phyloP scores from a whole-genome alignment of 1,139 yeast species.

The Blastobotrys petasosporus region DNA sequence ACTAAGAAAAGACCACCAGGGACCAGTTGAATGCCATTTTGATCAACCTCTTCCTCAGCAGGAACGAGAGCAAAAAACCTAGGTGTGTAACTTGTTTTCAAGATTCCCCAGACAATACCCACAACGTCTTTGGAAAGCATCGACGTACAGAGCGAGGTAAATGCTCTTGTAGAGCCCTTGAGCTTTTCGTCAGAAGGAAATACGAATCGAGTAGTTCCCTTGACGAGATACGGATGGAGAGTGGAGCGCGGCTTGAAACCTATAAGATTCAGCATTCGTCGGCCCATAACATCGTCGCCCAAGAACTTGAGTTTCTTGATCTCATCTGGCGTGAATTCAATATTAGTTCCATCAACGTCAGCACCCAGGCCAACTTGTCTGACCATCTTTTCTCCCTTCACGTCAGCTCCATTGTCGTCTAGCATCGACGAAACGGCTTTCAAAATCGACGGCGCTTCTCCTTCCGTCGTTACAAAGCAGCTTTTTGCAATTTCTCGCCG shows the following conservation, averaged over 20 bases:
- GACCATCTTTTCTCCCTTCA: slow-evolving; percentile 34
- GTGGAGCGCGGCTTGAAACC: slow-evolving; percentile 53
- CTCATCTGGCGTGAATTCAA: not conserved
- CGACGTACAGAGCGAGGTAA: slow-evolving; percentile 61
- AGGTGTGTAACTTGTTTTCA: slow-evolving; percentile 52
- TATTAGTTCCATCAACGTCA: slow-evolving; percentile 19
- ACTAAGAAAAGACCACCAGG: slow-evolving; percentile 36
- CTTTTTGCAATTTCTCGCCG: not conserved
- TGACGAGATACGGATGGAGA: slow-evolving; percentile 39
- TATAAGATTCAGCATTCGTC: slow-evolving; percentile 48
- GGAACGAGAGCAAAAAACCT: slow-evolving; percentile 57
- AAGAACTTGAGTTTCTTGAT: slow-evolving; percentile 13
- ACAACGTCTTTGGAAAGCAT: slow-evolving; percentile 43
- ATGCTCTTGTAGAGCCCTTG: slow-evolving; percentile 59
- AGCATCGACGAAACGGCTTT: slow-evolving; percentile 1
- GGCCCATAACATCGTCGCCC: slow-evolving; percentile 19
- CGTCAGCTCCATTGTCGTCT: slow-evolving; percentile 40
- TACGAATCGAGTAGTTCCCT: slow-evolving; percentile 54
- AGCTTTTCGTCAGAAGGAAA: slow-evolving; percentile 52
- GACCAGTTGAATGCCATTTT: not conserved
- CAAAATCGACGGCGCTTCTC: too few species aligned
- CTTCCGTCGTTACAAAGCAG: not conserved
- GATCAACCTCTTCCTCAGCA: slow-evolving; percentile 30
- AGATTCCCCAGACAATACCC: slow-evolving; percentile 70
- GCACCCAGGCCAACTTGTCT: slow-evolving; percentile 44